A percentile compares a stretch with the other conserved stretches of the same genome.
Evolutionary conservation across 306 rosid genomes (phyloP).

Genomic region (Glycine soja): DNA sequence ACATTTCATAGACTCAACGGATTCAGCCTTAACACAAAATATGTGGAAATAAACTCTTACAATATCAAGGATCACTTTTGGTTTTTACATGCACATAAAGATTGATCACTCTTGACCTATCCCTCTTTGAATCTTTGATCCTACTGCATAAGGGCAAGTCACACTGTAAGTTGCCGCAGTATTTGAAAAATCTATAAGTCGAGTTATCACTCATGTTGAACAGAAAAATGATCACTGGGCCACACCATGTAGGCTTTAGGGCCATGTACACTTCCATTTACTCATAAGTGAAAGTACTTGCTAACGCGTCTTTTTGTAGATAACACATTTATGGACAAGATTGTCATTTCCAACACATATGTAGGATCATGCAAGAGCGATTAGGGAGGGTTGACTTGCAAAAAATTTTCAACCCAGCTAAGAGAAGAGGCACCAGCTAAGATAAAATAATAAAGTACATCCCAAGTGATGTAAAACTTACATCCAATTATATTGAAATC

Average conservation of each 20-base stretch:
- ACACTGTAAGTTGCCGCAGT: conserved; percentile 2
- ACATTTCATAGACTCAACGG: neutral
- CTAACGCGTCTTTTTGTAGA: conserved; percentile 6
- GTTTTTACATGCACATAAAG: neutral
- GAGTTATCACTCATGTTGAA: neutral
- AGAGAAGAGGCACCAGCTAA: neutral
- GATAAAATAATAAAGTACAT: no score
- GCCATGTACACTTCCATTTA: neutral
- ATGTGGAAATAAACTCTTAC: neutral
- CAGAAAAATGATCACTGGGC: neutral
- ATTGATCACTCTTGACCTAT: neutral
- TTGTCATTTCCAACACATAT: conserved; percentile 13
- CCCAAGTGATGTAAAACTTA: no score
- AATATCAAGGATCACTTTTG: neutral
- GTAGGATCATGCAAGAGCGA: neutral
- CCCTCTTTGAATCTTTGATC: neutral
- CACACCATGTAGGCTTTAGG: no score
- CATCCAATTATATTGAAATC: no score
- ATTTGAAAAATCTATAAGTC: neutral
- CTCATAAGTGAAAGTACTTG: neutral
- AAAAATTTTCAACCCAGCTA: neutral
- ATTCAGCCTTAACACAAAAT: neutral
- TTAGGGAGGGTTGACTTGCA: conserved; percentile 5
- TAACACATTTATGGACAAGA: conserved; percentile 16
- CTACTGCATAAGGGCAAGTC: neutral